Evolutionary conservation across 768 basidiomycete genomes (phyloP).

Genomic region (Termitomyces titanicus): DNA sequence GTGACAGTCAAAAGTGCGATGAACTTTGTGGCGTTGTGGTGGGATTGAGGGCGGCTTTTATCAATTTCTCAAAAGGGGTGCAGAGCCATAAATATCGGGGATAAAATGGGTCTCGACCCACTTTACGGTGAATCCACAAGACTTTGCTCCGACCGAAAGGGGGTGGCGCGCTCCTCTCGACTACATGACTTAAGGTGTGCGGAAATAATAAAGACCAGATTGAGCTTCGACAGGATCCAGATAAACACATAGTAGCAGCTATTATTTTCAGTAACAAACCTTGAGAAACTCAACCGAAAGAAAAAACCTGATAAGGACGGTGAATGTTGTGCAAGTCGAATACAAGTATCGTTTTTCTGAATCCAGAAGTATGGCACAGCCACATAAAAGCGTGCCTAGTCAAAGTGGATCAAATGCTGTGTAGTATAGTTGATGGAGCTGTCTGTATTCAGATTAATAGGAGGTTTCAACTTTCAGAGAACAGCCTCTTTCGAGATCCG

Average conservation of each 20-base stretch:
- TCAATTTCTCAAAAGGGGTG: not conserved
- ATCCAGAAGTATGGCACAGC: not conserved
- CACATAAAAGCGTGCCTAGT: not conserved
- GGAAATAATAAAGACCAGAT: not conserved
- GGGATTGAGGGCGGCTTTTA: not conserved
- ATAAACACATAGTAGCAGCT: not conserved
- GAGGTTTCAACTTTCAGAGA: not conserved
- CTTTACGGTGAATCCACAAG: not conserved
- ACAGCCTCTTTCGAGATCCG: not conserved
- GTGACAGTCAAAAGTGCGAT: not conserved
- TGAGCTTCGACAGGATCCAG: not conserved
- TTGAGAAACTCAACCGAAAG: not conserved
- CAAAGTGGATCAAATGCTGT: not conserved
- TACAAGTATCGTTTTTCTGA: too few relatives aligned
- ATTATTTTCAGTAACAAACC: not conserved
- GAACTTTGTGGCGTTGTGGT: not conserved
- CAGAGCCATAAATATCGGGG: not conserved
- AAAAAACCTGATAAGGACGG: not conserved
- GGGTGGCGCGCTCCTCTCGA: constrained; percentile 1
- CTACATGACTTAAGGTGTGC: not conserved
- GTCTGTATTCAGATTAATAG: not conserved
- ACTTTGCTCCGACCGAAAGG: not conserved
- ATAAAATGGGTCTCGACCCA: not conserved
- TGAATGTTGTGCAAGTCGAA: not conserved
- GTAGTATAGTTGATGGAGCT: not conserved